A percentile compares a stretch with the other conserved stretches of the same genome.
Conservation (phyloP, 768 basidiomycete genomes). For the Lactarius vividus region DNA sequence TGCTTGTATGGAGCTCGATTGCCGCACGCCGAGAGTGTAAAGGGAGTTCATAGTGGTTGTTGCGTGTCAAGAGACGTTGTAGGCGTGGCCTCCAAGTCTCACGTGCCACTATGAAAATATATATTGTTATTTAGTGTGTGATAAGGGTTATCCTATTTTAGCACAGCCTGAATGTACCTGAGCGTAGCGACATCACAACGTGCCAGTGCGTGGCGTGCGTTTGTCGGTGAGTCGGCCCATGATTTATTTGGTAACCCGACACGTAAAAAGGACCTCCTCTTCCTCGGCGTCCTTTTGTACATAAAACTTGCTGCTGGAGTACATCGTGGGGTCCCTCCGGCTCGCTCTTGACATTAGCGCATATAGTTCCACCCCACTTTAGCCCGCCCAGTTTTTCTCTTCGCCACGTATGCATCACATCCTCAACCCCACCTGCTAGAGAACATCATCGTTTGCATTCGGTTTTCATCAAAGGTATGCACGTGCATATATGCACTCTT, state of each 20-base stretch:
- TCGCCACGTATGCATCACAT: neutral
- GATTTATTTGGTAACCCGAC: conserved; percentile 7
- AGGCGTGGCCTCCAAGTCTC: neutral
- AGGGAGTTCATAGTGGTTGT: conserved; percentile 78
- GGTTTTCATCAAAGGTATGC: conserved; percentile 3
- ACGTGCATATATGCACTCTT: conserved; percentile 2
- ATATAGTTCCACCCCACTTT: neutral
- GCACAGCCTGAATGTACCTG: neutral
- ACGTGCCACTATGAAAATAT: neutral
- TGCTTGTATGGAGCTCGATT: conserved; percentile 82
- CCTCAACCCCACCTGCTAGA: neutral
- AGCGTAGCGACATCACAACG: neutral
- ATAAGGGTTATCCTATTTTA: neutral
- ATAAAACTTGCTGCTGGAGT: neutral
- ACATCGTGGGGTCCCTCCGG: neutral
- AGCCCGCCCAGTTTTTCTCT: neutral
- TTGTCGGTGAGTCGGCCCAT: neutral
- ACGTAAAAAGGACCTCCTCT: conserved; percentile 5
- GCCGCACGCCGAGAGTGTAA: conserved; percentile 89
- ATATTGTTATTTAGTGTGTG: neutral
- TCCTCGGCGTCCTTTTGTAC: neutral
- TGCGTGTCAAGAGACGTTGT: neutral
- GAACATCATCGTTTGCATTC: neutral
- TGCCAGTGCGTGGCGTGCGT: neutral
- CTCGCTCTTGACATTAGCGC: neutral